Evolutionary conservation across 805 yeast species (phyloP).

Genomic region (Candida nitratophila): DNA sequence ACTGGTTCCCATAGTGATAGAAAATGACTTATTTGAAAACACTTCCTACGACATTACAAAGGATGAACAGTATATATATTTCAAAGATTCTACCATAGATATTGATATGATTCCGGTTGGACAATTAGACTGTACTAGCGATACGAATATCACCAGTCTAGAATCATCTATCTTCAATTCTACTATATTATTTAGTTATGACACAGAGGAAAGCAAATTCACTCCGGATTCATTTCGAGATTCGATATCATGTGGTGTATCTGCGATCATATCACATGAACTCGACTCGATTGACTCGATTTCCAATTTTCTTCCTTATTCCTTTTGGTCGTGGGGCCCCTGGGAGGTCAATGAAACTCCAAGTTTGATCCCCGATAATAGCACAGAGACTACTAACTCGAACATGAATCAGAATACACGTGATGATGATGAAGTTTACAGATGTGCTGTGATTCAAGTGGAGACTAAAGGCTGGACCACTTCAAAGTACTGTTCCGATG

Average conservation of each 20-base stretch:
- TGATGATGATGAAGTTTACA: slow-evolving; percentile 16
- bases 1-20: slow-evolving; percentile 28
- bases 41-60: slow-evolving; percentile 22
- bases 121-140: slow-evolving; percentile 3
- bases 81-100: background rate
- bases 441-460: slow-evolving; percentile 30
- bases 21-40: slow-evolving; percentile 19
- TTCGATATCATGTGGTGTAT: slow-evolving; percentile 49
- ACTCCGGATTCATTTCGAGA: slow-evolving; percentile 28
- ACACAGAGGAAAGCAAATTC: slow-evolving; percentile 31
- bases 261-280: slow-evolving; percentile 52
- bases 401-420: background rate
- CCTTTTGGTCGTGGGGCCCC: slow-evolving; percentile 73
- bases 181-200: slow-evolving; percentile 23
- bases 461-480: slow-evolving; percentile 46
- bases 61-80: slow-evolving; percentile 8
- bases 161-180: background rate
- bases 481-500: slow-evolving; percentile 55
- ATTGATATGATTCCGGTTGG: background rate
- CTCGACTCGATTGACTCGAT: slow-evolving; percentile 21
- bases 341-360: slow-evolving; percentile 36
- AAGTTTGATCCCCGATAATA: background rate
- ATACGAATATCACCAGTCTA: background rate
- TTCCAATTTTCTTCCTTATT: slow-evolving; percentile 23
- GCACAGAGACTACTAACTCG: background rate